Evolutionary conservation across 345 rosid genomes (phyloP).

Genomic region (Pseudoturritis turrita): DNA sequence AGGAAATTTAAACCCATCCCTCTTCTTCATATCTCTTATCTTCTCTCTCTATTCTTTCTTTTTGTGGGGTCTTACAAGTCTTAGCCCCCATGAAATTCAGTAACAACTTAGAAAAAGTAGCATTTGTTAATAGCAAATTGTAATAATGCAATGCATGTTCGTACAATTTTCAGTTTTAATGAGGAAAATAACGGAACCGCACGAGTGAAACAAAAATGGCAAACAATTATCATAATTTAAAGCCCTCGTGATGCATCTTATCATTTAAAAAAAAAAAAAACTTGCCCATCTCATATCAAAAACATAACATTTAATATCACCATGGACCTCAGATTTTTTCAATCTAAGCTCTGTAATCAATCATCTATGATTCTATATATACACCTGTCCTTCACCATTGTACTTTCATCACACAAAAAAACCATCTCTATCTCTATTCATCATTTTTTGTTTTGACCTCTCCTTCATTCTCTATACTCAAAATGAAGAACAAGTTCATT

Average conservation of each 20-base stretch:
- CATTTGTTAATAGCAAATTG: slow-evolving; percentile 8
- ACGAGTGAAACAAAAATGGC: slow-evolving; percentile 27
- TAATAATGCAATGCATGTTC: slow-evolving; percentile 41
- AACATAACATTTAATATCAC: slow-evolving; percentile 47
- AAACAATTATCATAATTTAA: slow-evolving; percentile 19
- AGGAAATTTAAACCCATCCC: slow-evolving; percentile 51
- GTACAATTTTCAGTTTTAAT: slow-evolving; percentile 51
- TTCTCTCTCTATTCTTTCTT: slow-evolving; percentile 29
- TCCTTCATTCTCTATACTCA: not conserved
- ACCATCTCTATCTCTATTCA: slow-evolving; percentile 6
- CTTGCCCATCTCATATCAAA: slow-evolving; percentile 30
- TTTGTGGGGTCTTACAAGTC: slow-evolving; percentile 49
- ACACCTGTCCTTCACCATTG: slow-evolving; percentile 23
- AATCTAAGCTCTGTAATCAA: slow-evolving; percentile 2
- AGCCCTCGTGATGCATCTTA: slow-evolving; percentile 18
- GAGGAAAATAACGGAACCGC: slow-evolving; percentile 32
- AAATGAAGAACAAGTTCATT: slow-evolving; percentile 42
- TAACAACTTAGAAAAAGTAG: not conserved
- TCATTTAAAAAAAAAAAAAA: not conserved
- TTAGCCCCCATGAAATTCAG: slow-evolving; percentile 15
- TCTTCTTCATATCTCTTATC: slow-evolving; percentile 48
- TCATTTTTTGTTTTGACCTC: not conserved
- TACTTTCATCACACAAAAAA: slow-evolving; percentile 23
- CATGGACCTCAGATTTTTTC: slow-evolving; percentile 15
- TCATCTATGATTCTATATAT: slow-evolving; percentile 35